Base-by-base conservation (phyloP, 139 green algal genomes). In the Tetradesmus obliquus region DNA sequence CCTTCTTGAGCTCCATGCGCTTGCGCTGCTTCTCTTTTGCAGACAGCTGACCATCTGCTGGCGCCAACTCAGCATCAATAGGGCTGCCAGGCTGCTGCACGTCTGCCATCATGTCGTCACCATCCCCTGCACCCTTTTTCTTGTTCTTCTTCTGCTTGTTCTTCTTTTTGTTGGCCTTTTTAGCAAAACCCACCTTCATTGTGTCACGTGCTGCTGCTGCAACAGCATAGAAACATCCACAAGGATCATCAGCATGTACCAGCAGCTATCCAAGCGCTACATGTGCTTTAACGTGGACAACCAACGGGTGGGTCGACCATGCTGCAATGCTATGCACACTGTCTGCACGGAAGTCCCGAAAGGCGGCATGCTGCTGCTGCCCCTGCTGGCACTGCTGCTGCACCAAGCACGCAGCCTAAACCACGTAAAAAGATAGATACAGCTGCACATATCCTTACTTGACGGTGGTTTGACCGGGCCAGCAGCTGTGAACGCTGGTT, bases 1-100 rank as follows among this genome's bases (percentile, higher is more conserved):
- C 86, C 20, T 83, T 83, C 54, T 84, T 90, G n/a, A 90, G 86
- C 71, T 90, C 86, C 86, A 90, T 83, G 17, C 71, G 69, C 53
- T 90, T 60, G 17, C 71, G 69, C 55, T 90, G 86, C 71, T 83
- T 83, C 2, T 90, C 71, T 9, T 83, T 83, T 84, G 71, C 86
- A 53, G 85, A 82, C 15, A 60, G n/a, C 15, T 62, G 24, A 32
- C 81, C 60, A 53, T n/a, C 51, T n/a, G 69, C 76, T 55, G 53
- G 8, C 3, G 19, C 71, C n/a, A 45, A 15, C 5, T 45, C 15
- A 69, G 62, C 62, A 66, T 60, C 17, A 9, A 71, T 9, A n/a
- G 86, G 71, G 19, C 69, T 90, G 20, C 69, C 71, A 51, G 85
- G 24, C 22, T 45, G 53, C 22, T 24, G 45, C 60, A 45, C 86